Evolutionary conservation across 164 flowering plant species (phyloP).

Genomic region (Magnolia sinica): DNA sequence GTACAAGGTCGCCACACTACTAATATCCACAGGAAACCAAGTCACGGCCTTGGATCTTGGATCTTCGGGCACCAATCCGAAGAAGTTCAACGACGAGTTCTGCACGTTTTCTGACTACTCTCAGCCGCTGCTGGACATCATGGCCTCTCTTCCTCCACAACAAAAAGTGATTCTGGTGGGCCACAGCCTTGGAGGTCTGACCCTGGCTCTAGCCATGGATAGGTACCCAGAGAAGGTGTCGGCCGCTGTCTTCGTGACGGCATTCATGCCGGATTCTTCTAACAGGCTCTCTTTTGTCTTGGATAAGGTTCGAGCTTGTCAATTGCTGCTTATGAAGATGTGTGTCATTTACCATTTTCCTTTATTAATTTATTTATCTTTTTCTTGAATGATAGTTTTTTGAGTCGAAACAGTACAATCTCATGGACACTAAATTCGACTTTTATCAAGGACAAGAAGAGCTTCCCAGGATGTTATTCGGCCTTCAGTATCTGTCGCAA

Average conservation of each 20-base stretch:
- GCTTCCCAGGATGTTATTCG: no score
- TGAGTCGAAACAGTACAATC: no score
- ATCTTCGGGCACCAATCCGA: conserved; percentile 30
- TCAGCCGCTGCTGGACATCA: conserved; percentile 33
- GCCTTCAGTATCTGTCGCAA: no score
- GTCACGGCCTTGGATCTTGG: conserved; percentile 44
- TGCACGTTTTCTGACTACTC: conserved; percentile 21
- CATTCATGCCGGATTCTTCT: conserved; percentile 25
- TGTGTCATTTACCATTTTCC: no score
- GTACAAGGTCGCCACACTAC: conserved; percentile 43
- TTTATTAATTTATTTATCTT: no score
- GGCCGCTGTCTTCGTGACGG: conserved; percentile 35
- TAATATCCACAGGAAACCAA: conserved; percentile 32
- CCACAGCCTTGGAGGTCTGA: conserved; percentile 37
- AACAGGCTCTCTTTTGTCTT: conserved; percentile 16
- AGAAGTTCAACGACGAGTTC: conserved; percentile 17
- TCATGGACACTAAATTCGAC: no score
- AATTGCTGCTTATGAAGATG: no score
- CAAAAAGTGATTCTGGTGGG: conserved; percentile 40
- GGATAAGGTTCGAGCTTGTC: conserved; percentile 20
- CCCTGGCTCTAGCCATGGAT: conserved; percentile 37
- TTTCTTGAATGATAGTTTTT: no score
- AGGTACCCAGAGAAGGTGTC: conserved; percentile 32
- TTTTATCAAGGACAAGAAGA: no score
- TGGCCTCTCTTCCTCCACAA: conserved; percentile 26